phyloP scores from a whole-genome alignment of 495 filamentous ascomycete genomes.

The Hypoxylon cercidicola region DNA sequence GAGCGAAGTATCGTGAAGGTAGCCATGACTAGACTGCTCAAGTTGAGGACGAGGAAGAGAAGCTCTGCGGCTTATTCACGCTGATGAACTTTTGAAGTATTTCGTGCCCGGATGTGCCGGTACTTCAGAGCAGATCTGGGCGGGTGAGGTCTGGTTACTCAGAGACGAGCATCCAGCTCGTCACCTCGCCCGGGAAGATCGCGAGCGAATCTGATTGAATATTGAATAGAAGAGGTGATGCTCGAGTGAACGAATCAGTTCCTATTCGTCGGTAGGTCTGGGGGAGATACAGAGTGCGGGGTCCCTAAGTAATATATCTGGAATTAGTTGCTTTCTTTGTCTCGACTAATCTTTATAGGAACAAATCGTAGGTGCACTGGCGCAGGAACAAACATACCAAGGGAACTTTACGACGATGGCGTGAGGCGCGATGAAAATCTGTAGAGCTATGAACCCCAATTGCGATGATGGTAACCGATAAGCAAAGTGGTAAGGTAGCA shows the following conservation, averaged over 20 bases:
- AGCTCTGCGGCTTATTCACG: constrained; percentile 25
- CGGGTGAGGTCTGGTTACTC: constrained; percentile 25
- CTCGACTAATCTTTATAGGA: not conserved
- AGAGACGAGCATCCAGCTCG: constrained; percentile 26
- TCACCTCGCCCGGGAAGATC: constrained; percentile 21
- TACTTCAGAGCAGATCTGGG: constrained; percentile 4
- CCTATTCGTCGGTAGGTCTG: constrained; percentile 16
- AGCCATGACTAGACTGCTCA: constrained; percentile 49
- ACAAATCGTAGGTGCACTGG: constrained; percentile 12
- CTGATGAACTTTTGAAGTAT: constrained; percentile 13
- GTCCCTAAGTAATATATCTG: constrained; percentile 22
- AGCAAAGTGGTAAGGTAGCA: constrained; percentile 28
- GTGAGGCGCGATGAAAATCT: constrained; percentile 29
- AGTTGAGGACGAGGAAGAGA: constrained; percentile 4
- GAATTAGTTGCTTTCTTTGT: constrained; percentile 27
- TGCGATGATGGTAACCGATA: constrained; percentile 18
- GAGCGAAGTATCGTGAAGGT: constrained; percentile 50
- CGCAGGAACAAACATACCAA: constrained; percentile 19
- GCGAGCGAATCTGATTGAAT: constrained; percentile 23
- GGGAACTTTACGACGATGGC: constrained; percentile 25
- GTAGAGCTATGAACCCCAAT: constrained; percentile 14
- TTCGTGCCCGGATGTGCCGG: constrained; percentile 12
- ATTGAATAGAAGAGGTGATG: constrained; percentile 24
- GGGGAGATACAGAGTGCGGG: constrained; percentile 33
- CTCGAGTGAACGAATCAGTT: constrained; percentile 32